Evolutionary conservation across 2,329 filamentous ascomycete genomes (phyloP).

Genomic region (Fusarium penzigii): DNA sequence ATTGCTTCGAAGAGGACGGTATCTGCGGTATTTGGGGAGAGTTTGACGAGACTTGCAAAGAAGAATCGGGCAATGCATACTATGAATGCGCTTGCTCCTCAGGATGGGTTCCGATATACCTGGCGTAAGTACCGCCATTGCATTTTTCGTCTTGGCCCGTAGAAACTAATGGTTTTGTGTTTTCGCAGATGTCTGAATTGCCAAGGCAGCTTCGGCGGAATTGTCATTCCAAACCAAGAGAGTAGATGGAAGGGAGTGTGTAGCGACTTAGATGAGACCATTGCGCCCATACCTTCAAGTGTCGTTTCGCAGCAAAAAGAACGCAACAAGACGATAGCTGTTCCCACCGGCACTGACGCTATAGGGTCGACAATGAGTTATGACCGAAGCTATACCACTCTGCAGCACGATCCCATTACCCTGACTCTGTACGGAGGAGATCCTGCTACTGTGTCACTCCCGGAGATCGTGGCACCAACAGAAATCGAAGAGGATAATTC

Average conservation of each 20-base stretch:
- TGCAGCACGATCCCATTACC: neutral
- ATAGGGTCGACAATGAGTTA: neutral
- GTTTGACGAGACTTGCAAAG: neutral
- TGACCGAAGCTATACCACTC: neutral
- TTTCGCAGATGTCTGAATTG: neutral
- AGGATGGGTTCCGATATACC: neutral
- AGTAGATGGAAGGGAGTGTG: neutral
- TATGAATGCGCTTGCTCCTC: slow-evolving; percentile 5
- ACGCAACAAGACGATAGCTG: neutral
- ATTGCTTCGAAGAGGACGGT: too few relatives aligned
- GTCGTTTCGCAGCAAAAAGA: slow-evolving; percentile 3
- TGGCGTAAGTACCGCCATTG: neutral
- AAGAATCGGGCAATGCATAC: neutral
- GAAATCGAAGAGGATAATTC: neutral
- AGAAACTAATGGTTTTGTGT: too few relatives aligned
- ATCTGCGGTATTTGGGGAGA: too few relatives aligned
- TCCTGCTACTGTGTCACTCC: neutral
- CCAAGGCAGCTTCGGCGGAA: neutral
- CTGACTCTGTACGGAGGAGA: neutral
- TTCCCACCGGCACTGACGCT: neutral
- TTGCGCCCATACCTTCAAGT: slow-evolving; percentile 1
- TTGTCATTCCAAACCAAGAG: neutral
- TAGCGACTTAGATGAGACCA: neutral
- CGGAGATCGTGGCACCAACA: neutral
- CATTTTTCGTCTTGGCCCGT: neutral